These are phyloP conservation scores for Pleurotus sapidus DNA, from an alignment of 768 basidiomycete genomes.

Conservation along the genomic window DNA sequence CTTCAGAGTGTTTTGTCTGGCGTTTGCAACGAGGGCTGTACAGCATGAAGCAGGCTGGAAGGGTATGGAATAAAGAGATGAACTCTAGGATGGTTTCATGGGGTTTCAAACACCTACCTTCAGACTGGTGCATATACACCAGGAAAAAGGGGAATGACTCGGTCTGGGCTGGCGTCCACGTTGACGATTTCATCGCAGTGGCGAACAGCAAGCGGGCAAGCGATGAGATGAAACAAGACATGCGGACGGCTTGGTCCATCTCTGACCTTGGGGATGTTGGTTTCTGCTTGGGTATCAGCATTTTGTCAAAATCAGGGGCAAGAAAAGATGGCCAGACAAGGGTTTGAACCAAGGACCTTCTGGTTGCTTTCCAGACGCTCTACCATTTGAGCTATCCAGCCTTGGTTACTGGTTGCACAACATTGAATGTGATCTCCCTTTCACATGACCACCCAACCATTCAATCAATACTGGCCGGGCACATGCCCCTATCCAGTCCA, in stretches of 20 bases:
- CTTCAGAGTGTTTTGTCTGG: slow-evolving; percentile 8
- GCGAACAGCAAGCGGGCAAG: slow-evolving; percentile 11
- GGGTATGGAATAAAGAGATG: slow-evolving; percentile 31
- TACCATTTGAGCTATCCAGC: no score
- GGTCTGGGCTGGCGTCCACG: slow-evolving; percentile 28
- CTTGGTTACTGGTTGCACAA: no score
- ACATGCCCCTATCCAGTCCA: no score
- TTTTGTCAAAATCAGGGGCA: slow-evolving; percentile 9
- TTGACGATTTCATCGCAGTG: slow-evolving; percentile 29
- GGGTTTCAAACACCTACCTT: slow-evolving; percentile 25
- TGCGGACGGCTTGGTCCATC: slow-evolving; percentile 25
- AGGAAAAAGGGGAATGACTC: slow-evolving; percentile 10
- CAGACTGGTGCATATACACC: slow-evolving; percentile 36
- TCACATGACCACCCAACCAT: no score
- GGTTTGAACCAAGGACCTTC: no score
- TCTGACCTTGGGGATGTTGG: slow-evolving; percentile 28
- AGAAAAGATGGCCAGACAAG: no score
- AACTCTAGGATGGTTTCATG: slow-evolving; percentile 21
- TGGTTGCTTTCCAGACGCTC: no score
- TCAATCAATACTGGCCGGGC: no score
- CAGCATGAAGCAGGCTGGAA: slow-evolving; percentile 22
- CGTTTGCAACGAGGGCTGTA: slow-evolving; percentile 24
- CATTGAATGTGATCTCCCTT: no score
- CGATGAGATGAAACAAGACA: slow-evolving; percentile 22
- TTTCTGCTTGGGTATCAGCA: slow-evolving; percentile 33